Base-by-base conservation (phyloP, 805 yeast genomes). In the Ogataea paraovalis region DNA sequence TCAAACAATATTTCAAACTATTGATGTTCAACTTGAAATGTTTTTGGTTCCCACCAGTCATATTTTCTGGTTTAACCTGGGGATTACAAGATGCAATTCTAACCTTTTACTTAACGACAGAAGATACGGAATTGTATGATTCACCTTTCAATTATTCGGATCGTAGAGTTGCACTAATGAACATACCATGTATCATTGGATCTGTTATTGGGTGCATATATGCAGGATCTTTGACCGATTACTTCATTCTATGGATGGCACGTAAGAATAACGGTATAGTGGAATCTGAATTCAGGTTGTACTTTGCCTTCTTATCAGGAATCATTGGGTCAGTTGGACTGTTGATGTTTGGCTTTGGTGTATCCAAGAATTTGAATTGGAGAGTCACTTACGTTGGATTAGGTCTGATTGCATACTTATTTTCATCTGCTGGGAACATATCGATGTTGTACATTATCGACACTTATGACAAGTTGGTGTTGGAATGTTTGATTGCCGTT, bases 11-110 rank as follows among this genome's bases (percentile, higher is more conserved):
- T 53, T 49, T 70, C 37, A 59, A 55, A 48, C 57, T 74, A 28
- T 58, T 76, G 10, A 21, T 53, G 10, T 48, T 57, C 41, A 66
- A 61, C 41, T 30, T 64, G 20, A 48, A 51, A n/a, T 61, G 66
- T 42, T 36, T 65, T 2, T 51, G 56, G 44, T 80, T 80, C 58
- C 87, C 87, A 1, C 82, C 86, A 1, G 82, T 80, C 10, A 64
- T 83, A 52, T 69, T 76, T 27, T 74, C 84, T 2, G 87, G 88
- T n/a, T 51, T 80, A 8, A 79, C 83, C 51, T 85, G 91, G 89
- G 92, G 92, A 20, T 71, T 80, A 47, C 91, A 85, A 61, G 86
- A 83, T 60, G 86, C 89, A 0, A 79, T 84, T 59, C 70, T 85
- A 52, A 76, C 90, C 0, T 85, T 86, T 59, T 86, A 85, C 64